A percentile compares a stretch with the other conserved stretches of the same genome.
Conservation (phyloP, 495 filamentous ascomycete genomes). For the Massariosphaeria phaeospora region DNA sequence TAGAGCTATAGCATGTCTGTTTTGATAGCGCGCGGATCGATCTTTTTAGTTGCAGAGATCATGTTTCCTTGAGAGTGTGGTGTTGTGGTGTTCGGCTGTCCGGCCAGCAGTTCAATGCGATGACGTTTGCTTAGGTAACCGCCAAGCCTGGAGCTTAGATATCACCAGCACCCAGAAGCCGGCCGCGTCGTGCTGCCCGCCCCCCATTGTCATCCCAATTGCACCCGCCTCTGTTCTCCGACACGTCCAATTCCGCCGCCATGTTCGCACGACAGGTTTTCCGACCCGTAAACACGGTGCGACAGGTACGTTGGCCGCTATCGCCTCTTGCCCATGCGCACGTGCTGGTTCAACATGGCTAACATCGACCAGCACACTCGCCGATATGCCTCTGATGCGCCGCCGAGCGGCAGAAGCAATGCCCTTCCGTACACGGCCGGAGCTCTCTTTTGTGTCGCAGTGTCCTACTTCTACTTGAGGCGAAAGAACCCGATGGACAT, state of each 20-base stretch:
- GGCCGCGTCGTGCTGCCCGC: no score
- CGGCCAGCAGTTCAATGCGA: no score
- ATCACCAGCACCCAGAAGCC: no score
- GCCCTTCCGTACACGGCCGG: constrained; percentile 22
- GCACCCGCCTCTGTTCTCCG: no score
- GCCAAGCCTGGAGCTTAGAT: no score
- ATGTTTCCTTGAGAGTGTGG: no score
- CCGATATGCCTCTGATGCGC: constrained; percentile 40
- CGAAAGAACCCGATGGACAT: constrained; percentile 6
- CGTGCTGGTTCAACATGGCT: constrained; percentile 10
- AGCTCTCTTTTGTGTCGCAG: constrained; percentile 28
- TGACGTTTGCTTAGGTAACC: no score
- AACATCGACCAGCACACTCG: constrained; percentile 38
- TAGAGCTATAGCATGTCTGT: no score
- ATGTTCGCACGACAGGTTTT: constrained; percentile 38
- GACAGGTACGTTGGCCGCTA: constrained; percentile 25
- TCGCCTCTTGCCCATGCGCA: constrained; percentile 13
- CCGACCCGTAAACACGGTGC: constrained; percentile 32
- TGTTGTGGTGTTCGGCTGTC: no score
- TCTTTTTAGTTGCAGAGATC: no score
- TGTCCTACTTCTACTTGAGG: constrained; percentile 33
- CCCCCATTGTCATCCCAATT: neutral
- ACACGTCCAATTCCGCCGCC: constrained; percentile 19
- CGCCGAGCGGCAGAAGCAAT: constrained; percentile 31
- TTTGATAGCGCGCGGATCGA: no score